These are phyloP conservation scores for Chrysoporthe austroafricana DNA, from an alignment of 2,329 filamentous ascomycete genomes.

Conservation along the genomic window DNA sequence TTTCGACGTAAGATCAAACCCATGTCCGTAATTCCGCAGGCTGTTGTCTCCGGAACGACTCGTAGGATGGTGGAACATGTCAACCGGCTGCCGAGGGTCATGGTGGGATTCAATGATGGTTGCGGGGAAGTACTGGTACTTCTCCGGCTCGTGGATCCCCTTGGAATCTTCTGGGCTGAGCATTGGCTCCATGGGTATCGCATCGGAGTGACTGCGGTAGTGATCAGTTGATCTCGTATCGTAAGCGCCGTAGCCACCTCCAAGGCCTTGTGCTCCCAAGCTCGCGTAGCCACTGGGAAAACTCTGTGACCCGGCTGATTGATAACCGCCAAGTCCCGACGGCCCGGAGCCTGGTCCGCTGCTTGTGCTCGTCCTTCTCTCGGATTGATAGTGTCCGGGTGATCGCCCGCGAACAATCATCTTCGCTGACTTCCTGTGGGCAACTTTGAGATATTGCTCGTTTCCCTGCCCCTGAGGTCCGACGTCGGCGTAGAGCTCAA, in stretches of 20 bases:
- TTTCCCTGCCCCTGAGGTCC: slow-evolving; percentile 46
- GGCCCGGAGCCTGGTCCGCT: slow-evolving; percentile 70
- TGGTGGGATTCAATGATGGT: slow-evolving; percentile 53
- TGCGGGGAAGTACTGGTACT: slow-evolving; percentile 59
- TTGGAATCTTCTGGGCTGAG: slow-evolving; percentile 58
- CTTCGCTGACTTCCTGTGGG: slow-evolving; percentile 72
- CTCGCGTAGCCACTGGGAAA: slow-evolving; percentile 45
- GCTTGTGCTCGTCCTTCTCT: slow-evolving; percentile 68
- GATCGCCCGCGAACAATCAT: slow-evolving; percentile 88
- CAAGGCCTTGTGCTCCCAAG: slow-evolving; percentile 45
- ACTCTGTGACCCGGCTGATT: slow-evolving; percentile 40
- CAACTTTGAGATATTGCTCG: slow-evolving; percentile 70
- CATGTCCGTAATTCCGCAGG: slow-evolving; percentile 38
- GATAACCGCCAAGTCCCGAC: slow-evolving; percentile 59
- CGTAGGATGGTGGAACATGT: slow-evolving; percentile 50
- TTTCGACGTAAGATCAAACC: slow-evolving; percentile 43
- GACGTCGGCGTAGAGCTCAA: slow-evolving; percentile 78
- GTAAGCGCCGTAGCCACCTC: slow-evolving; percentile 44
- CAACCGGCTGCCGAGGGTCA: slow-evolving; percentile 49
- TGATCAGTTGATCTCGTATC: slow-evolving; percentile 45
- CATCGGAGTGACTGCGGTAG: slow-evolving; percentile 52
- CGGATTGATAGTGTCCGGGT: slow-evolving; percentile 78
- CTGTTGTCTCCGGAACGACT: slow-evolving; percentile 39
- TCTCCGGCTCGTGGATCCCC: slow-evolving; percentile 51
- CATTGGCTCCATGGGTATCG: slow-evolving; percentile 54